A percentile compares a stretch with the other conserved stretches of the same genome.
These are phyloP conservation scores for Colletotrichum sp. DNA, from an alignment of 2,329 filamentous ascomycete species.

Conservation along the genomic window DNA sequence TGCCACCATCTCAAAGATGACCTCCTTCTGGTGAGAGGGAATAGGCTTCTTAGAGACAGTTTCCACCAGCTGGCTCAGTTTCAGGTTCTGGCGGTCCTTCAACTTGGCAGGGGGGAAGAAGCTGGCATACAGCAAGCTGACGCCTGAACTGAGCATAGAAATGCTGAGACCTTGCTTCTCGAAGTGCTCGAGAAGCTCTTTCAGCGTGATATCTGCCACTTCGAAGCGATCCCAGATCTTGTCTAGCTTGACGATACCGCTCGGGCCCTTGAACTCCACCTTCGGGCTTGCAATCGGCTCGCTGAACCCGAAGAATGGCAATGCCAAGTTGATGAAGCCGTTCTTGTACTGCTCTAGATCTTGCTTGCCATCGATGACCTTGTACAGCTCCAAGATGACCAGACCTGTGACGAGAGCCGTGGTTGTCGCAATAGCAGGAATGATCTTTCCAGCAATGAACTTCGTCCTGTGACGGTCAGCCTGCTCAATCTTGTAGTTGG, in stretches of 20 bases:
- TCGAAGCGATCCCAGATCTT: constrained; percentile 99
- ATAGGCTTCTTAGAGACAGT: constrained; percentile 91
- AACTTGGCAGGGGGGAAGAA: constrained; percentile 84
- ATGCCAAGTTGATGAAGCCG: constrained; percentile 93
- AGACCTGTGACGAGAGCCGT: constrained; percentile 95
- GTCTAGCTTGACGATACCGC: constrained; percentile 84
- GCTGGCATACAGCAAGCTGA: constrained; percentile 90
- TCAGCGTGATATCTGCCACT: constrained; percentile 82
- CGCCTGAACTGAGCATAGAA: constrained; percentile 96
- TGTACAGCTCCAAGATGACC: constrained; percentile 92
- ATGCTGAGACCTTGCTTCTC: constrained; percentile 80
- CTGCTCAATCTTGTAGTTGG: constrained; percentile 96
- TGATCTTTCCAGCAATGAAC: constrained; percentile 99
- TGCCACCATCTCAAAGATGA: constrained; percentile 95
- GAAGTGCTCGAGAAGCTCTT: constrained; percentile 84
- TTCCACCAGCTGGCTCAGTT: constrained; percentile 87
- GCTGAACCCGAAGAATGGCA: constrained; percentile 98
- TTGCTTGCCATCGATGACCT: constrained; percentile 94
- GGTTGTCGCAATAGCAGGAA: constrained; percentile 96
- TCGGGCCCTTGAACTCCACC: constrained; percentile 82
- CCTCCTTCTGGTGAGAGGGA: constrained; percentile 88
- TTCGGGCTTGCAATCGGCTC: constrained; percentile 95
- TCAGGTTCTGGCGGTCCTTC: constrained; percentile 82
- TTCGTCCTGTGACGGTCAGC: constrained; percentile 98
- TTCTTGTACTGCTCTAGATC: constrained; percentile 99